Conservation (phyloP, 139 green algal genomes). For the Penium margaritaceum region DNA sequence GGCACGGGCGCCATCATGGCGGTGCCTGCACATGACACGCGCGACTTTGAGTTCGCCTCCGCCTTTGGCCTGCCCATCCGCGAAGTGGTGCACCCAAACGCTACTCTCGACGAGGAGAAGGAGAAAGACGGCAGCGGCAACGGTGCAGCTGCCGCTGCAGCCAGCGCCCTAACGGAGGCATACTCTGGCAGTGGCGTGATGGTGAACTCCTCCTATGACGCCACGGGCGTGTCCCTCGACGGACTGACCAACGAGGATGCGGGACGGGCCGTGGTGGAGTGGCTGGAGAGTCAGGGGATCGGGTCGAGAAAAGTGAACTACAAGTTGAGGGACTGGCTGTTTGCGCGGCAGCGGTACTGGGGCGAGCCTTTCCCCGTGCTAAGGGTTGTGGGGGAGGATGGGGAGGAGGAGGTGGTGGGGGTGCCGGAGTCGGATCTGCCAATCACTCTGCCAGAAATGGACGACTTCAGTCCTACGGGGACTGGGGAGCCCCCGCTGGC, state of each 20-base stretch:
- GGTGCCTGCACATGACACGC: conserved; percentile 84
- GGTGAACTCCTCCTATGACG: conserved; percentile 34
- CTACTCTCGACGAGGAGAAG: not conserved
- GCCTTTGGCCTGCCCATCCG: conserved; percentile 68
- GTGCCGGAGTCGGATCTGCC: conserved; percentile 77
- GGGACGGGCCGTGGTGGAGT: conserved; percentile 45
- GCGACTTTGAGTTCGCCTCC: conserved; percentile 84
- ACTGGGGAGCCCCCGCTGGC: conserved; percentile 76
- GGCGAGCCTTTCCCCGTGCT: conserved; percentile 96
- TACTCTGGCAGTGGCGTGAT: conserved; percentile 57
- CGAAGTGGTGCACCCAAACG: conserved; percentile 55
- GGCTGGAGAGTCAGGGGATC: conserved; percentile 52
- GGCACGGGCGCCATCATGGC: conserved; percentile 95
- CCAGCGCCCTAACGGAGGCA: conserved; percentile 50
- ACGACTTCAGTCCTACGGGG: conserved; percentile 81
- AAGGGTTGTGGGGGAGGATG: conserved; percentile 53
- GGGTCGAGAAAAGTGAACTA: conserved; percentile 71
- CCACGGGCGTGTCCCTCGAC: conserved; percentile 62
- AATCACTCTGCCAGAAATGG: conserved; percentile 69
- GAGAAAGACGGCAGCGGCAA: not conserved
- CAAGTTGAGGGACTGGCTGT: conserved; percentile 97
- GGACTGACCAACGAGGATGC: conserved; percentile 58
- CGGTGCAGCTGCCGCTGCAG: not conserved
- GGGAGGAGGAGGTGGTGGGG: conserved; percentile 50
- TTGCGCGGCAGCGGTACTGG: conserved; percentile 97